Conservation (phyloP, 495 filamentous ascomycete species). For the Parathielavia appendiculata region DNA sequence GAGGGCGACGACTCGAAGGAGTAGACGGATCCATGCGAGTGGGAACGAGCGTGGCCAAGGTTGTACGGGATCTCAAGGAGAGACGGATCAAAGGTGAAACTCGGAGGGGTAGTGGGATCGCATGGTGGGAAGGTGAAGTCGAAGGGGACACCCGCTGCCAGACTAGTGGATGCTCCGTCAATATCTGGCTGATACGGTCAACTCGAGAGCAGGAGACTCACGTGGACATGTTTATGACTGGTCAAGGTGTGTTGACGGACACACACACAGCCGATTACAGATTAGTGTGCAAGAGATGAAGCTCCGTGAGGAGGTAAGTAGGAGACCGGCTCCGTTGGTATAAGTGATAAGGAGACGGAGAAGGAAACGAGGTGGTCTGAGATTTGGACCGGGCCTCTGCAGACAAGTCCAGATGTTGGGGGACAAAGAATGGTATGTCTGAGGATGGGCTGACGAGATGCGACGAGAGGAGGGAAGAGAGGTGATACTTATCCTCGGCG, state of each 20-base stretch:
- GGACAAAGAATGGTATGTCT: conserved; percentile 26
- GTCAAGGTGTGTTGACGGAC: conserved; percentile 30
- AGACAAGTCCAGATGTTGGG: conserved; percentile 24
- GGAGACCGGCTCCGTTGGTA: conserved; percentile 42
- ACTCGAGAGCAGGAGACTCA: conserved; percentile 28
- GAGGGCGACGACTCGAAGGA: conserved; percentile 71
- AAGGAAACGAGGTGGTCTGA: conserved; percentile 18
- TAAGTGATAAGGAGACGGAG: conserved; percentile 20
- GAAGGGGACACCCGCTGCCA: conserved; percentile 49
- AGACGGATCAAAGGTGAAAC: conserved; percentile 52
- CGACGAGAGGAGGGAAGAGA: conserved; percentile 33
- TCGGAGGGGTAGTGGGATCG: conserved; percentile 46
- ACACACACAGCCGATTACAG: conserved; percentile 36
- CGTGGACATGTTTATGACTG: conserved; percentile 48
- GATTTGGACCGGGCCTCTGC: conserved; percentile 26
- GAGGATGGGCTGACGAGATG: conserved; percentile 26
- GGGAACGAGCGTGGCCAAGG: conserved; percentile 45
- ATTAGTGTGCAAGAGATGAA: conserved; percentile 26
- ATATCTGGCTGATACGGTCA: conserved; percentile 23
- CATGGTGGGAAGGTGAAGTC: conserved; percentile 48
- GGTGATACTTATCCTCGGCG: conserved; percentile 35
- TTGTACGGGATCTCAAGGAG: conserved; percentile 47
- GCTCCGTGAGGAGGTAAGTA: conserved; percentile 18
- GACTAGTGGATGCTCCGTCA: conserved; percentile 28
- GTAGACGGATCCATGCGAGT: conserved; percentile 51